phyloP scores from a whole-genome alignment of 148 eudicot species.

The Nyssa sinensis region DNA sequence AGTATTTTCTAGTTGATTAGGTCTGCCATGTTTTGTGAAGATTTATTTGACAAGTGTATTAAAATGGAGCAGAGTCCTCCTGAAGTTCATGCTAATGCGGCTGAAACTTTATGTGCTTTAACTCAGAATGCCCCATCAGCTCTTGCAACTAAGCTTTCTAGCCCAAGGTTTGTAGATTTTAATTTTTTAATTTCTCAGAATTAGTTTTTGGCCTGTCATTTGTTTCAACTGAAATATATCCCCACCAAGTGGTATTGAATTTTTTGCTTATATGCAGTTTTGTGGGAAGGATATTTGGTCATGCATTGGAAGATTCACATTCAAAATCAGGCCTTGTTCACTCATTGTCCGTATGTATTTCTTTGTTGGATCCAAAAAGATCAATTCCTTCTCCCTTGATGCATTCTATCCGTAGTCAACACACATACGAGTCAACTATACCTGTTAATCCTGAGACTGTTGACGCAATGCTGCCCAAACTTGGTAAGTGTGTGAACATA shows the following conservation, averaged over 20 bases:
- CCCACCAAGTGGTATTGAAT: constrained; percentile 10
- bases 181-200: neutral
- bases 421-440: constrained; percentile 69
- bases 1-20: neutral
- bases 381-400: constrained; percentile 62
- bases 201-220: neutral
- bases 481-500: constrained; percentile 53
- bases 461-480: constrained; percentile 93
- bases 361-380: constrained; percentile 91
- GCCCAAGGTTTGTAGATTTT: constrained; percentile 64
- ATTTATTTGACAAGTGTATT: constrained; percentile 16
- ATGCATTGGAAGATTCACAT: constrained; percentile 77
- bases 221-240: constrained; percentile 6
- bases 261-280: constrained; percentile 54
- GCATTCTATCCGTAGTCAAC: constrained; percentile 78
- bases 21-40: constrained; percentile 2
- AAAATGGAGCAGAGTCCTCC: constrained; percentile 61
- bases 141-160: constrained; percentile 82
- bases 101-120: constrained; percentile 85
- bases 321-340: constrained; percentile 80
- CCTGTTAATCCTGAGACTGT: constrained; percentile 83
- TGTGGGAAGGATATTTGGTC: constrained; percentile 81
- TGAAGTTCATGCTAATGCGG: constrained; percentile 97
- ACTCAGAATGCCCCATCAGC: constrained; percentile 86
- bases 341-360: constrained; percentile 86